Evolutionary conservation across 2,329 filamentous ascomycete genomes (phyloP).

Genomic region (Ophiostoma montium): DNA sequence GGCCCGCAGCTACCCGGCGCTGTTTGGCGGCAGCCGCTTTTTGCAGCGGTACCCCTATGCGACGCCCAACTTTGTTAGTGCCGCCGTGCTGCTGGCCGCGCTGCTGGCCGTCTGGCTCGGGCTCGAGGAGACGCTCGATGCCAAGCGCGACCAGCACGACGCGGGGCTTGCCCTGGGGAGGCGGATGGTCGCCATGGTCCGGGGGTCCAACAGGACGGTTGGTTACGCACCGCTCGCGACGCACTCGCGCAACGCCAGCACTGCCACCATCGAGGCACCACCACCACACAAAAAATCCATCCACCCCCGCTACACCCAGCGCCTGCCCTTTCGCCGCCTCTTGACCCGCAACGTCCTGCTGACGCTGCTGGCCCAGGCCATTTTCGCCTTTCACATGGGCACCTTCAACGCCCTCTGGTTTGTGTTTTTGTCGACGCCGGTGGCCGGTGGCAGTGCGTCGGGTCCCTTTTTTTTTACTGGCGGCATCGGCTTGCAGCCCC

Average conservation of each 20-base stretch:
- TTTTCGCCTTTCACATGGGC: conserved; percentile 59
- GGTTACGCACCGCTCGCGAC: conserved; percentile 23
- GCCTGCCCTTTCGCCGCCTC: conserved; percentile 37
- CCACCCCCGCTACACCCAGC: conserved; percentile 27
- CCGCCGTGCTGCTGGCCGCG: conserved; percentile 30
- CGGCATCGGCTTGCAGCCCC: conserved; percentile 59
- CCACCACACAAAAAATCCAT: background rate
- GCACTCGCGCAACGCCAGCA: conserved; percentile 8
- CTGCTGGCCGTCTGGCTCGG: conserved; percentile 32
- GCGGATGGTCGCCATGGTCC: conserved; percentile 20
- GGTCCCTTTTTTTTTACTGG: conserved; percentile 54
- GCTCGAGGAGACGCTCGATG: conserved; percentile 39
- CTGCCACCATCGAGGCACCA: conserved; percentile 5
- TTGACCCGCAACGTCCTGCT: conserved; percentile 40
- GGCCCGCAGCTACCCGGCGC: conserved; percentile 25
- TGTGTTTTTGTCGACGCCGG: conserved; percentile 61
- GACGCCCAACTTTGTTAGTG: conserved; percentile 38
- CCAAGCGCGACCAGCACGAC: conserved; percentile 27
- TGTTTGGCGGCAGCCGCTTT: conserved; percentile 33
- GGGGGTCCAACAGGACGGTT: conserved; percentile 14
- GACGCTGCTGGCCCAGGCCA: conserved; percentile 49
- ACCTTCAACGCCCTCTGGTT: conserved; percentile 67
- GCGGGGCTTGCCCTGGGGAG: conserved; percentile 30
- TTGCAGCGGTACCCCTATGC: conserved; percentile 38
- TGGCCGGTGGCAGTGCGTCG: conserved; percentile 19